These are phyloP conservation scores for Truncatella angustata DNA, from an alignment of 2,329 filamentous ascomycete genomes.

Conservation along the genomic window DNA sequence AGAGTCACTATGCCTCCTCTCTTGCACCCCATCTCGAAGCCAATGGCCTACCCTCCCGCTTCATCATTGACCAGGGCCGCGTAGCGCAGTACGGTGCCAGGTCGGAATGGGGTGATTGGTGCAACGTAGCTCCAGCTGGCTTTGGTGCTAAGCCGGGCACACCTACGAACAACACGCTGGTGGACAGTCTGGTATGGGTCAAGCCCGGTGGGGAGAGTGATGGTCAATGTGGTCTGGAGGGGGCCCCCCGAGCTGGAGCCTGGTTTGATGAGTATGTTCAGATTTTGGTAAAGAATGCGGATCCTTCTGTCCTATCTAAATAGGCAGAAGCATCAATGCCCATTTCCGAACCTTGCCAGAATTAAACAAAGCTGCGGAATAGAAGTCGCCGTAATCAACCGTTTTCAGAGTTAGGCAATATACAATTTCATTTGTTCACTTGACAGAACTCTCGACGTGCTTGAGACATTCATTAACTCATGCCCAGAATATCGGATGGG, in stretches of 20 bases:
- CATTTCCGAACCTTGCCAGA: too few relatives aligned
- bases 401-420: too few relatives aligned
- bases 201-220: slow-evolving; percentile 45
- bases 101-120: slow-evolving; percentile 42
- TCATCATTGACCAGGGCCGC: slow-evolving; percentile 45
- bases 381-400: too few relatives aligned
- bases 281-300: slow-evolving; percentile 38
- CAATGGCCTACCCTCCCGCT: slow-evolving; percentile 37
- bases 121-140: slow-evolving; percentile 38
- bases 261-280: slow-evolving; percentile 42
- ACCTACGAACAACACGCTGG: slow-evolving; percentile 30
- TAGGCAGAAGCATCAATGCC: background rate
- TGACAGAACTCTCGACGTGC: too few relatives aligned
- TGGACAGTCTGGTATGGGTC: slow-evolving; percentile 44
- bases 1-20: slow-evolving; percentile 37
- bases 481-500: too few relatives aligned
- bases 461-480: too few relatives aligned
- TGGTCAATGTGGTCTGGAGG: slow-evolving; percentile 35
- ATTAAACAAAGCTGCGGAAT: too few relatives aligned
- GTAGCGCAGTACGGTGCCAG: slow-evolving; percentile 35
- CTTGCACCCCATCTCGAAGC: slow-evolving; percentile 36
- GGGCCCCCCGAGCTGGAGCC: slow-evolving; percentile 35
- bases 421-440: too few relatives aligned
- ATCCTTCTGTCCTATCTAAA: slow-evolving; percentile 15
- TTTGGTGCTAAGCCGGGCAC: slow-evolving; percentile 37